A percentile compares a stretch with the other conserved stretches of the same genome.
phyloP scores from a whole-genome alignment of 202 grass and related monocot species.

The Eragrostis tef region DNA sequence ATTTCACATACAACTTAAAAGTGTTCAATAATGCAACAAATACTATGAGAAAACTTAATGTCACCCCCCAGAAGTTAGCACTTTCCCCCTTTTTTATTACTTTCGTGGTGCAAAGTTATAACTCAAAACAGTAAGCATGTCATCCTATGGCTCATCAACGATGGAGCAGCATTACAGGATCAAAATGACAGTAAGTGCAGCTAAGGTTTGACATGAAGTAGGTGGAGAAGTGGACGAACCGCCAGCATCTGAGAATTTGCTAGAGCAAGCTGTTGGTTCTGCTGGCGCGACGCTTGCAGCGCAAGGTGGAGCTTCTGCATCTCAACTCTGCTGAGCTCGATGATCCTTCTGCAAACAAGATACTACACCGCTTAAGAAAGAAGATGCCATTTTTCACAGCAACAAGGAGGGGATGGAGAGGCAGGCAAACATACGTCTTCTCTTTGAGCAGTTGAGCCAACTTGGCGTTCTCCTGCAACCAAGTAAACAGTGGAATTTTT shows the following conservation, averaged over 20 bases:
- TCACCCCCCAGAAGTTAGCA: background rate
- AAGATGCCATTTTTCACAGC: background rate
- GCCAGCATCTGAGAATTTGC: conserved; percentile 44
- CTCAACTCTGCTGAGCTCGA: conserved; percentile 42
- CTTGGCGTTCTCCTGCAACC: conserved; percentile 41
- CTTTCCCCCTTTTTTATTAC: background rate
- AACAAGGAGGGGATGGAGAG: background rate
- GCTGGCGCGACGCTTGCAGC: conserved; percentile 29
- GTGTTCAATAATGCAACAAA: background rate
- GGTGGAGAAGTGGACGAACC: conserved; percentile 44
- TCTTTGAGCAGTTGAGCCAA: conserved; percentile 36
- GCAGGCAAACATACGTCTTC: conserved; percentile 37
- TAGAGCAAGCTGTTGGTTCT: conserved; percentile 52
- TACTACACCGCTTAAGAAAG: conserved; percentile 9
- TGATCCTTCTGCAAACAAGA: conserved; percentile 50
- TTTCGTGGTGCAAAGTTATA: background rate
- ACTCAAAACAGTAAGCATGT: background rate
- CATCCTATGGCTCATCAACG: background rate
- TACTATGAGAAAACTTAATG: background rate
- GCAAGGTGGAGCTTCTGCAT: conserved; percentile 44
- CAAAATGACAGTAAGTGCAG: background rate
- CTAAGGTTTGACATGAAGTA: conserved; percentile 25
- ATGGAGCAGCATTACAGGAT: background rate
- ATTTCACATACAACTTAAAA: conserved; percentile 4
- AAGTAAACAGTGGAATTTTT: conserved; percentile 10